Percentiles rank a stretch among this genome's conserved stretches.
Conservation (phyloP, 2,329 filamentous ascomycete species). For the Cladosporium phlei region DNA sequence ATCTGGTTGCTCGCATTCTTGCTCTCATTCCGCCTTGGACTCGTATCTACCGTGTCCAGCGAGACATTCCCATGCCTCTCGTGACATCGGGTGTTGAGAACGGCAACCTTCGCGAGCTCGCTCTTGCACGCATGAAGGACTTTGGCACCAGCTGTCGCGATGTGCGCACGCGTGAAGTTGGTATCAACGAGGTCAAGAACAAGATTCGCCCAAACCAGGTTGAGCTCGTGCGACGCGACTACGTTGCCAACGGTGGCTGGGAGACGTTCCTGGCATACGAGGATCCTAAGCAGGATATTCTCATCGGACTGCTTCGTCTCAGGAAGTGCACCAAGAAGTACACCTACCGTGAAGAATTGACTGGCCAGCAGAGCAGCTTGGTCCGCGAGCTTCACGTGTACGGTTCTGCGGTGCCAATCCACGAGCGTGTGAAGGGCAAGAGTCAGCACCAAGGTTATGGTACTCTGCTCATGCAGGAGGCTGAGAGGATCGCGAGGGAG, state of each 20-base stretch:
- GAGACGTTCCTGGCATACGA: conserved; percentile 98
- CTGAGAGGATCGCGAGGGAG: conserved; percentile 86
- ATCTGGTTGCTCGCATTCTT: conserved; percentile 92
- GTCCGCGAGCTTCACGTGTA: conserved; percentile 96
- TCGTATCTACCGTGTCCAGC: conserved; percentile 94
- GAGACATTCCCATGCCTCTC: conserved; percentile 98
- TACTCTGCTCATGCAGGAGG: conserved; percentile 95
- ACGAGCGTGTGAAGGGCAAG: conserved; percentile 89
- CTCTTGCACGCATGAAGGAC: conserved; percentile 96
- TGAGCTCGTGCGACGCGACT: conserved; percentile 89
- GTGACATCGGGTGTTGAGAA: conserved; percentile 99
- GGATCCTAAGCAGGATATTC: conserved; percentile 95
- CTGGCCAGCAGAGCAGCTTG: conserved; percentile 79
- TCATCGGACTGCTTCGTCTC: conserved; percentile 83
- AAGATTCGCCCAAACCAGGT: conserved; percentile 96
- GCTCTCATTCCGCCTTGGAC: conserved; percentile 96
- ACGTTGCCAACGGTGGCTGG: conserved; percentile 93
- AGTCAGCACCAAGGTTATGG: conserved; percentile 98
- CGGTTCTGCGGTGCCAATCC: conserved; percentile 93
- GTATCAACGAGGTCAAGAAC: conserved; percentile 98
- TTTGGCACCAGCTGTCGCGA: conserved; percentile 96
- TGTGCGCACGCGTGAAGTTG: conserved; percentile 91
- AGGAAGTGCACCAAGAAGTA: conserved; percentile 88
- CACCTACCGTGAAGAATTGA: conserved; percentile 85
- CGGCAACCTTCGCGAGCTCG: conserved; percentile 88